These are phyloP conservation scores for Eutrema heterophyllum DNA, from an alignment of 345 rosid species.

Conservation along the genomic window DNA sequence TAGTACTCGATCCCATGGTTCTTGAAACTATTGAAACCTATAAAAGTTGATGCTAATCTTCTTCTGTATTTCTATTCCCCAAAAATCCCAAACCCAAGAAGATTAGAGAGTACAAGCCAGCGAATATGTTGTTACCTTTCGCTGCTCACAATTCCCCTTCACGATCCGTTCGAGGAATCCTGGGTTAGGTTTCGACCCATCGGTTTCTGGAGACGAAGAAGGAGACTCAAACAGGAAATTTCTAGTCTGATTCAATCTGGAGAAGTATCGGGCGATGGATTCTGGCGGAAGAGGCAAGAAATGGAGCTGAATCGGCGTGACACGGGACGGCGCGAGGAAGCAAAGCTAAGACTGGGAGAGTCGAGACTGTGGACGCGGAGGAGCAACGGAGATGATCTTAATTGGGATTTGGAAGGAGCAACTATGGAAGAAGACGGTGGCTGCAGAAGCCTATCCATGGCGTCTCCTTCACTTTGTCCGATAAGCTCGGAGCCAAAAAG, in stretches of 20 bases:
- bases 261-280: slow-evolving; percentile 19
- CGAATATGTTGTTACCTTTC: slow-evolving; percentile 49
- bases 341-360: slow-evolving; percentile 30
- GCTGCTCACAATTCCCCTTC: slow-evolving; percentile 20
- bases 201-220: slow-evolving; percentile 20
- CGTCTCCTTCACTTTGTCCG: slow-evolving; percentile 24
- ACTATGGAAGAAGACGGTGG: slow-evolving; percentile 45
- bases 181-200: slow-evolving; percentile 33
- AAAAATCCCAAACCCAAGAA: no score
- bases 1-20: neutral
- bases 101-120: no score
- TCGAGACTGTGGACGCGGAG: slow-evolving; percentile 29
- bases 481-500: no score
- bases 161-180: slow-evolving; percentile 31
- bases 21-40: neutral
- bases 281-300: slow-evolving; percentile 38
- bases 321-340: slow-evolving; percentile 22
- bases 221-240: slow-evolving; percentile 2
- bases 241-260: neutral
- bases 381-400: slow-evolving; percentile 35
- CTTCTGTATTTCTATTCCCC: no score
- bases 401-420: slow-evolving; percentile 32
- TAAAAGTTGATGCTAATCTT: no score
- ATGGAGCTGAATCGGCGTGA: slow-evolving; percentile 40
- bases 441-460: slow-evolving; percentile 91